phyloP scores from a whole-genome alignment of 2,329 filamentous ascomycete species.

The Fusarium udum region DNA sequence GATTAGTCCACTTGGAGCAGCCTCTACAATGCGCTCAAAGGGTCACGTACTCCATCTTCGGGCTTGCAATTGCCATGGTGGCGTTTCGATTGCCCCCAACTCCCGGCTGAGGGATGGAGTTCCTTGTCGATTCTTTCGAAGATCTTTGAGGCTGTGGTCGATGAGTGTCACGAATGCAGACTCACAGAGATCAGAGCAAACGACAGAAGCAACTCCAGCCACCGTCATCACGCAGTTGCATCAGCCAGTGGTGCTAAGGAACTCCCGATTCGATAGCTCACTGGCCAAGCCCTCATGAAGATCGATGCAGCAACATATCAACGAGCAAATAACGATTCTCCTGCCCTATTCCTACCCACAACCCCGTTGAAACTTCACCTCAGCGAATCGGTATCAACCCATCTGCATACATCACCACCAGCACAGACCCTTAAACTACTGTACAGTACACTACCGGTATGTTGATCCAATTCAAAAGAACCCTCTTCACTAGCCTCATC shows the following conservation, averaged over 20 bases:
- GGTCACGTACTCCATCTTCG: background rate
- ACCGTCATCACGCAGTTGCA: background rate
- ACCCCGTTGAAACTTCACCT: background rate
- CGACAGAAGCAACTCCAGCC: background rate
- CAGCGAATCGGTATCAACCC: slow-evolving; percentile 25
- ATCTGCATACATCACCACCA: background rate
- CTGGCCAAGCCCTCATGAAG: background rate
- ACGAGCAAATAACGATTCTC: background rate
- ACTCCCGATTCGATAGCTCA: background rate
- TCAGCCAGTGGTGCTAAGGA: background rate
- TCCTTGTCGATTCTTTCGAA: background rate
- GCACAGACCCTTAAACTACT: slow-evolving; percentile 15
- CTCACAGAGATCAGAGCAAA: background rate
- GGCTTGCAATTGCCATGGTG: background rate
- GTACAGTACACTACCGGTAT: background rate
- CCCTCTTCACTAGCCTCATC: slow-evolving; percentile 14
- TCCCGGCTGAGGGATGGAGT: background rate
- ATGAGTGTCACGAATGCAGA: background rate
- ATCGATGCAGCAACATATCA: background rate
- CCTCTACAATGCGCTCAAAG: background rate
- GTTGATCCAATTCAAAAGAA: slow-evolving; percentile 19
- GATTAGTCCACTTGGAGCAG: background rate
- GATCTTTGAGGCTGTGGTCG: background rate
- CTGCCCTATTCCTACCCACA: background rate
- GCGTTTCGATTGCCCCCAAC: background rate